Base-by-base conservation (phyloP, 2,329 filamentous ascomycete genomes). In the Phyllosticta paracitricarpa region DNA sequence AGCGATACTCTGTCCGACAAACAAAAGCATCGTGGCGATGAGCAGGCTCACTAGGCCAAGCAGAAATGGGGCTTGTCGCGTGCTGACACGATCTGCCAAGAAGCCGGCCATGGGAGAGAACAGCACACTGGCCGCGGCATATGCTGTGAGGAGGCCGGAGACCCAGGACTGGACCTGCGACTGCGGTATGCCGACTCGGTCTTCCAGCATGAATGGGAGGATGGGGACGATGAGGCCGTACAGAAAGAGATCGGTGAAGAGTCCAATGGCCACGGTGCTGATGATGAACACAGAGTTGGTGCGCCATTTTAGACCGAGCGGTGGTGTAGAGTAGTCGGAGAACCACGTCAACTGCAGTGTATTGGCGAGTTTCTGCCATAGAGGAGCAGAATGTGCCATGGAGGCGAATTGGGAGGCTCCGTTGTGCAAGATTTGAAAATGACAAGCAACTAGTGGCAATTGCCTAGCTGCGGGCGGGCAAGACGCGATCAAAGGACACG, bases 171-270 rank as follows among this genome's bases (percentile, higher is more conserved):
- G 83, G n/a, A 83, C 72, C 56, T 81, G 70, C 3, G 76, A 66
- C 8, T 78, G 67, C 0, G 81, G 79, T 5, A 83, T 64, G 1
- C 74, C 66, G 22, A 85, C 70, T 4, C 82, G 77, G 58, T 81
- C 77, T 54, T 76, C 68, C 1, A 85, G 77, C 72, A 85, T 78
- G 64, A 81, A 85, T 0, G 83, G 83, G 0, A 85, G 71, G 7
- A 84, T 77, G 0, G 83, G 83, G 0, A 85, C 82, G 22, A 85
- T 75, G 2, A 85, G 72, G 1, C 80, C 81, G 67, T 85, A 85
- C 2, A 85, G 75, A 68, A 85, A 85, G 8, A 85, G 70, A 66
- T 85, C 82, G 0, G 80, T 82, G 66, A 84, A 84, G 1, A 82
- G 75, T 48, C 79, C 81, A 19, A 82, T 70, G 2, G 76, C 78